phyloP scores from a whole-genome alignment of 2,329 filamentous ascomycete genomes.

The Colletotrichum sp. region DNA sequence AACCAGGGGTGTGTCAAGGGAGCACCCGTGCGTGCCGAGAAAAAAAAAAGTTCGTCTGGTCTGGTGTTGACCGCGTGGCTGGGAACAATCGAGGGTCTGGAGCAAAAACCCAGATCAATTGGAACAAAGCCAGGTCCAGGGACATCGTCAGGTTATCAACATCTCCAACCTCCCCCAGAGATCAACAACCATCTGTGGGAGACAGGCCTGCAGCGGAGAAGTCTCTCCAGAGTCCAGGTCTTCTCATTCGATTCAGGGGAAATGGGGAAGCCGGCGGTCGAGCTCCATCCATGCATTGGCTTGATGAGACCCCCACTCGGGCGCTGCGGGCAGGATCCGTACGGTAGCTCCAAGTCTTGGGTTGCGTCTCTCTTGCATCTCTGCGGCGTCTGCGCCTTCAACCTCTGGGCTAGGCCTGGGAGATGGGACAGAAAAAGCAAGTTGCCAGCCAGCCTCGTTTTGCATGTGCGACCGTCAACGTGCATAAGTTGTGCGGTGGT shows the following conservation, averaged over 20 bases:
- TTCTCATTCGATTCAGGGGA: neutral
- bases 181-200: neutral
- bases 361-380: neutral
- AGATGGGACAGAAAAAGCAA: neutral
- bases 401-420: neutral
- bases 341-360: neutral
- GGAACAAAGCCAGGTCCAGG: neutral
- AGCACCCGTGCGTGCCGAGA: constrained; percentile 6
- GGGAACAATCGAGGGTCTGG: neutral
- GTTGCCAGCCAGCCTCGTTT: constrained; percentile 16
- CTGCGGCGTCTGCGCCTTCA: neutral
- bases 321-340: constrained; percentile 15
- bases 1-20: neutral
- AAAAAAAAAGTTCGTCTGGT: constrained; percentile 5
- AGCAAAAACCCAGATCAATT: neutral
- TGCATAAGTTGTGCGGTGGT: constrained; percentile 16
- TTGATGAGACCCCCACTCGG: constrained; percentile 3
- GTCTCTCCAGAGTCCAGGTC: neutral
- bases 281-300: neutral
- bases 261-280: neutral
- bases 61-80: neutral
- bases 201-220: neutral
- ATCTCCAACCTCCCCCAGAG: constrained; percentile 10
- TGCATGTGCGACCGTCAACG: constrained; percentile 16
- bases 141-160: constrained; percentile 1